phyloP scores from a whole-genome alignment of 805 yeast species.

The Komagataella pastoris region DNA sequence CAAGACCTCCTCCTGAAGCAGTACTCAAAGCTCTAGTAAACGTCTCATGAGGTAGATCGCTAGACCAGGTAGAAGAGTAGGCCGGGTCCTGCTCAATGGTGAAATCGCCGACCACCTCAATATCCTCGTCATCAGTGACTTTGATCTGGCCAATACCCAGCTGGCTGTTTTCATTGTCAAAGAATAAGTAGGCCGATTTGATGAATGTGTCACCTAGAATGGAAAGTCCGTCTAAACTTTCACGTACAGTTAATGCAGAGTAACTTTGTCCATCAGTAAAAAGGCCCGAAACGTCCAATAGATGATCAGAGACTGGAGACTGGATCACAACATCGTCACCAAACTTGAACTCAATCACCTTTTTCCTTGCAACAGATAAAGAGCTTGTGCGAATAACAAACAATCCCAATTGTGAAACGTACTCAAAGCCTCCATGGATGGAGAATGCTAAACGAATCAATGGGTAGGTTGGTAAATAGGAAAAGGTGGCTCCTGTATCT shows the following conservation, averaged over 20 bases:
- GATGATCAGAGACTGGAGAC: not conserved
- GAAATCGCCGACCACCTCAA: not conserved
- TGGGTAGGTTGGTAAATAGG: not conserved
- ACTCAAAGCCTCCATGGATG: not conserved
- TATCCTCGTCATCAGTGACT: not conserved
- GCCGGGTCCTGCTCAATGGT: not conserved
- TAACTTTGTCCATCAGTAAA: not conserved
- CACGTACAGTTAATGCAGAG: not conserved
- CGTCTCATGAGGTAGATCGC: not conserved
- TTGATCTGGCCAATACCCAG: not conserved
- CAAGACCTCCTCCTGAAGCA: not conserved
- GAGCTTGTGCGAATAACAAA: not conserved
- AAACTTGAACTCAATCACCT: not conserved
- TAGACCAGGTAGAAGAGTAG: not conserved
- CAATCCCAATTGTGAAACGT: not conserved
- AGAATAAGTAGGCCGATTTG: not conserved
- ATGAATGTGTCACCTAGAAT: not conserved
- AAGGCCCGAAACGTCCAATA: not conserved
- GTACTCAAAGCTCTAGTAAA: not conserved
- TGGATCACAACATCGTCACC: not conserved
- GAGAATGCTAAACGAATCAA: not conserved
- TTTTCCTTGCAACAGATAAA: not conserved
- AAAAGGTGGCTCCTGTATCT: slow-evolving; percentile 1
- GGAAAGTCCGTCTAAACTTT: not conserved
- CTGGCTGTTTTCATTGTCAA: not conserved